Evolutionary conservation across 148 eudicot species (phyloP).

Genomic region (Vaccinium corymbosum): DNA sequence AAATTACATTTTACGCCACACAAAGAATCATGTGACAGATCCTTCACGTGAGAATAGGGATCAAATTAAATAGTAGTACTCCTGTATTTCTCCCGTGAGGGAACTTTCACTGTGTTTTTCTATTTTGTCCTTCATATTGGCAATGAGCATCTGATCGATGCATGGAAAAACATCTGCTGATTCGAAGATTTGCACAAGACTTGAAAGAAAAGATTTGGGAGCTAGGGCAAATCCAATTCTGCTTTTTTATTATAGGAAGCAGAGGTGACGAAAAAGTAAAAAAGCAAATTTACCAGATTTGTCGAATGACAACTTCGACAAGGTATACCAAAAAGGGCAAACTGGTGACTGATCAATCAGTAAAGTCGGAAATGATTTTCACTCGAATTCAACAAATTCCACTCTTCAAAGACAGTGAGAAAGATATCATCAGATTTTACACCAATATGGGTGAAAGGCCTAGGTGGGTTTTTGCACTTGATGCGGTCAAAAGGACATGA

Average conservation of each 20-base stretch:
- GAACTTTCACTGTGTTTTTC: not conserved
- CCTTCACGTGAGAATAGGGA: not conserved
- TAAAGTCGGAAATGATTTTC: slow-evolving; percentile 15
- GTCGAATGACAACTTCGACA: not conserved
- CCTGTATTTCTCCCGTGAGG: not conserved
- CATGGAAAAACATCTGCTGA: not conserved
- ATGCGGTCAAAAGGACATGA: not conserved
- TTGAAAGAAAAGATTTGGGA: not conserved
- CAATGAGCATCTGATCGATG: too few species aligned
- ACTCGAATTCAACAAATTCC: not conserved
- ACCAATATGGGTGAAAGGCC: slow-evolving; percentile 2
- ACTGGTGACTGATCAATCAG: slow-evolving; percentile 11
- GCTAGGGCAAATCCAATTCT: not conserved
- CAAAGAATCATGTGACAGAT: not conserved
- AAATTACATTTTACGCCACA: too few species aligned
- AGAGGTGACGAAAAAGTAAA: not conserved
- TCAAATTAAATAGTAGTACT: not conserved
- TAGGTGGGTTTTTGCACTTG: slow-evolving; percentile 1
- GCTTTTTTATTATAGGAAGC: not conserved
- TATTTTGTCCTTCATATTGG: not conserved
- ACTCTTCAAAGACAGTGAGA: slow-evolving; percentile 12
- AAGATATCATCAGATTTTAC: not conserved
- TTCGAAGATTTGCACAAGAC: not conserved
- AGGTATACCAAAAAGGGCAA: not conserved
- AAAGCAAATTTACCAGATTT: not conserved